Percentiles rank a stretch among this genome's conserved stretches.
Evolutionary conservation across 345 rosid species (phyloP).

Genomic region (Streptanthus diversifolius): DNA sequence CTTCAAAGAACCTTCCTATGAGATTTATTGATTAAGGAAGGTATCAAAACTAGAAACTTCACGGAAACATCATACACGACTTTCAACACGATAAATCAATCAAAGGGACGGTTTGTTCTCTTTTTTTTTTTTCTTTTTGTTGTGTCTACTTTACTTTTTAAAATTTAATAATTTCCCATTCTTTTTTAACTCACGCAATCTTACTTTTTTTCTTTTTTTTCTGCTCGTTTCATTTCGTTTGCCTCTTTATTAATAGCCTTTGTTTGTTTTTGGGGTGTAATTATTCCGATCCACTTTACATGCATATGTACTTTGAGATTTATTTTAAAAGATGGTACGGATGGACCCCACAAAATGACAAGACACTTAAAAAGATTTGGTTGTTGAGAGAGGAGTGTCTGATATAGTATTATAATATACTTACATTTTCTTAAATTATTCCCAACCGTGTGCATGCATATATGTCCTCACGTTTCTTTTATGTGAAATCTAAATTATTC

Average conservation of each 20-base stretch:
- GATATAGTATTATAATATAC: not conserved
- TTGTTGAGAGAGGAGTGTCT: slow-evolving; percentile 23
- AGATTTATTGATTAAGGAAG: not conserved
- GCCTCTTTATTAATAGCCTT: not conserved
- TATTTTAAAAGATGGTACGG: slow-evolving; percentile 20
- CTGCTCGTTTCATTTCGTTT: not conserved
- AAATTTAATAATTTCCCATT: not conserved
- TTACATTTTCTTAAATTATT: slow-evolving; percentile 23
- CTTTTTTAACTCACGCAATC: slow-evolving; percentile 17
- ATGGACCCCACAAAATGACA: slow-evolving; percentile 31
- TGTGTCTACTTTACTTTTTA: slow-evolving; percentile 6
- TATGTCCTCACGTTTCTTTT: slow-evolving; percentile 28
- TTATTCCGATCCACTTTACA: slow-evolving; percentile 32
- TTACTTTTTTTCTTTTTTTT: not conserved
- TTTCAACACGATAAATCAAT: slow-evolving; percentile 1
- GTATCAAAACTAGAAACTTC: slow-evolving; percentile 9
- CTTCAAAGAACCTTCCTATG: not conserved
- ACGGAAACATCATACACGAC: slow-evolving; percentile 16
- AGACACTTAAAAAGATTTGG: slow-evolving; percentile 21
- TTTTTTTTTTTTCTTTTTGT: not conserved
- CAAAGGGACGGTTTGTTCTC: slow-evolving; percentile 9
- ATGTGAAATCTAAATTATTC: slow-evolving; percentile 28
- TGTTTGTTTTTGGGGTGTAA: slow-evolving; percentile 22
- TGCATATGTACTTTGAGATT: slow-evolving; percentile 30
- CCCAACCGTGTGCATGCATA: slow-evolving; percentile 41